Base-by-base conservation (phyloP, 805 yeast genomes). In the Saccharomycopsis fibuligera region DNA sequence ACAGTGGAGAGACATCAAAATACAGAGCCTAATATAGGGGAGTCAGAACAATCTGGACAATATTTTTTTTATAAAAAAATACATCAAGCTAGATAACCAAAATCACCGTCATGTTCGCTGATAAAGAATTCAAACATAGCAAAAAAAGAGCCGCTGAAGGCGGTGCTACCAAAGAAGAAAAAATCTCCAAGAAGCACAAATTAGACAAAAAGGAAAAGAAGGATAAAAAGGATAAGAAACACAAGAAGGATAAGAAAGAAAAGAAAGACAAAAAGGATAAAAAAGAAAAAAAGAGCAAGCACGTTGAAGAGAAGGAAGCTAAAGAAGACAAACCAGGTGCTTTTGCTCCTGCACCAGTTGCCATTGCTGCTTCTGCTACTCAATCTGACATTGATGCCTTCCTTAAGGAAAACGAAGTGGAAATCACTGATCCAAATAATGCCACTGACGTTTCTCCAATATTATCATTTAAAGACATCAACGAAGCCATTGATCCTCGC, bases 381-480 rank as follows among this genome's bases (percentile, higher is more conserved):
- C 76, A 75, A 55, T 60, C 74, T 5, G 87, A 81, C 6, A 68
- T 85, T 49, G 81, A 78, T 42, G 65, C 69, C 5, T 93, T 85
- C 62, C 71, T 81, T 55, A 64, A 71, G 47, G 79, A 75, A 24
- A 86, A 90, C 64, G 91, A 85, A 56, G 90, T 89, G 44, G 74
- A 83, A 14, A 76, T 90, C 44, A 95, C 86, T 55, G 95, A 86
- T 61, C 80, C 85, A 29, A 41, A 51, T 12, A 62, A 70, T 33
- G 54, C 60, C 6, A 58, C 67, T n/a, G 63, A 71, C 17, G 62
- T 84, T 45, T 74, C 81, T 54, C 98, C 98, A 8, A 67, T 83
- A 22, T 65, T 91, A 47, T 65, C 81, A 5, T 90, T 93, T 59
- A 69, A 71, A 30, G 78, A 82, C 31, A 71, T 91, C 22, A 58